phyloP scores from a whole-genome alignment of 495 filamentous ascomycete species.

The Aspergillus biplanus region DNA sequence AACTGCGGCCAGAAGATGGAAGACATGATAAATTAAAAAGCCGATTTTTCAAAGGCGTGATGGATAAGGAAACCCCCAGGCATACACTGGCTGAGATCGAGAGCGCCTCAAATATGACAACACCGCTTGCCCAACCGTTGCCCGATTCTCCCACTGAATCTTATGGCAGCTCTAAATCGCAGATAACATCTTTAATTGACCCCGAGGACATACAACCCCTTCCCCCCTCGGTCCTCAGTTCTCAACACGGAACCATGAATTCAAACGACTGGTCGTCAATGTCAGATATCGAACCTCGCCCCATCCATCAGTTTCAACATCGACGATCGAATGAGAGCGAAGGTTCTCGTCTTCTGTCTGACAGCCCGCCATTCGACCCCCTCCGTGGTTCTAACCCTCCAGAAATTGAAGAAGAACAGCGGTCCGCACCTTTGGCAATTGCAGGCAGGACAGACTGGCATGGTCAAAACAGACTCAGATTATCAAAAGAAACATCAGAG shows the following conservation, averaged over 20 bases:
- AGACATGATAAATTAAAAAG: conserved; percentile 44
- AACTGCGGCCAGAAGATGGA: conserved; percentile 39
- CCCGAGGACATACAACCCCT: conserved; percentile 45
- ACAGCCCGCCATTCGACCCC: conserved; percentile 27
- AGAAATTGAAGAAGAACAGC: conserved; percentile 38
- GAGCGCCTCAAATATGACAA: conserved; percentile 77
- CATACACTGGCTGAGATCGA: conserved; percentile 56
- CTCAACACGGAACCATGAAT: conserved; percentile 34
- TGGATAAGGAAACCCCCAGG: conserved; percentile 41
- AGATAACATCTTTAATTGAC: conserved; percentile 38
- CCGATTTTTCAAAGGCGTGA: conserved; percentile 49
- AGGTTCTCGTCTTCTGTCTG: conserved; percentile 22
- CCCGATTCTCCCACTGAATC: conserved; percentile 49
- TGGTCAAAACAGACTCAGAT: conserved; percentile 30
- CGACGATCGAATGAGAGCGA: conserved; percentile 35
- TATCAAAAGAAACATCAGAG: conserved; percentile 34
- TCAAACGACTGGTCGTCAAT: conserved; percentile 42
- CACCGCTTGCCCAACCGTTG: conserved; percentile 73
- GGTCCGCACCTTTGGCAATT: conserved; percentile 52
- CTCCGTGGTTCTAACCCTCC: conserved; percentile 27
- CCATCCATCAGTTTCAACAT: conserved; percentile 29
- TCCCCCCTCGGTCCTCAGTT: conserved; percentile 49
- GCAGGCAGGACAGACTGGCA: conserved; percentile 48
- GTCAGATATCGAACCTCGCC: conserved; percentile 33
- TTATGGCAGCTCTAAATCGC: conserved; percentile 36